A percentile compares a stretch with the other conserved stretches of the same genome.
Evolutionary conservation across 345 rosid genomes (phyloP).

Genomic region (Punica granatum): DNA sequence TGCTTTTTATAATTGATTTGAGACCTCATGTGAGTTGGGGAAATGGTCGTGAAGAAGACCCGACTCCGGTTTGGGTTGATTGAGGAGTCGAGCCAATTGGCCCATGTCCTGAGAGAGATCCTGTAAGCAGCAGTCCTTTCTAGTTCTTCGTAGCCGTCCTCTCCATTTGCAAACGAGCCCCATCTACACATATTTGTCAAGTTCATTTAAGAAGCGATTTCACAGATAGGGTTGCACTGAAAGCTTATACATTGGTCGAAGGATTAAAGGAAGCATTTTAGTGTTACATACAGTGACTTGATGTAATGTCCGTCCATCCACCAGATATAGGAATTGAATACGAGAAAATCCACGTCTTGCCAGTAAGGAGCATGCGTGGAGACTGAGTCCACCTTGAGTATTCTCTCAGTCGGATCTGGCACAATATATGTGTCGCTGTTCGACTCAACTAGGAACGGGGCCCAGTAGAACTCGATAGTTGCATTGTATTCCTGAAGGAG

Average conservation of each 20-base stretch:
- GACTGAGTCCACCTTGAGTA: slow-evolving; percentile 74
- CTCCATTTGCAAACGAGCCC: slow-evolving; percentile 31
- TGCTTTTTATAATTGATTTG: background rate
- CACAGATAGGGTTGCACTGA: background rate
- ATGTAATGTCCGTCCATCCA: slow-evolving; percentile 74
- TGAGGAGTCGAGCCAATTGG: slow-evolving; percentile 34
- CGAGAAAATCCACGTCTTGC: slow-evolving; percentile 66
- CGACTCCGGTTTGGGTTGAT: slow-evolving; percentile 31
- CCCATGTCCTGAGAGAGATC: slow-evolving; percentile 36
- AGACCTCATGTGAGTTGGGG: slow-evolving; percentile 34
- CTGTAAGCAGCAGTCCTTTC: slow-evolving; percentile 31
- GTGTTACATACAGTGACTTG: slow-evolving; percentile 45
- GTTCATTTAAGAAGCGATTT: background rate
- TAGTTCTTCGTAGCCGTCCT: slow-evolving; percentile 25
- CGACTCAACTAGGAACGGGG: slow-evolving; percentile 80
- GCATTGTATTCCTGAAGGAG: slow-evolving; percentile 59
- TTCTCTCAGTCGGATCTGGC: slow-evolving; percentile 52
- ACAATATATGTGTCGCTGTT: slow-evolving; percentile 57
- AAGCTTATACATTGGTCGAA: background rate
- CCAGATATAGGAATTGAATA: slow-evolving; percentile 87
- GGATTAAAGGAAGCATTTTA: background rate
- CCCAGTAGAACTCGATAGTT: slow-evolving; percentile 84
- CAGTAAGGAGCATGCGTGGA: slow-evolving; percentile 53
- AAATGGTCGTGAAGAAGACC: slow-evolving; percentile 39
- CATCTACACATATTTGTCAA: slow-evolving; percentile 17